Percentiles rank a stretch among this genome's conserved stretches.
These are phyloP conservation scores for Euphrasia confusa DNA, from an alignment of 257 asterid species.

Conservation along the genomic window DNA sequence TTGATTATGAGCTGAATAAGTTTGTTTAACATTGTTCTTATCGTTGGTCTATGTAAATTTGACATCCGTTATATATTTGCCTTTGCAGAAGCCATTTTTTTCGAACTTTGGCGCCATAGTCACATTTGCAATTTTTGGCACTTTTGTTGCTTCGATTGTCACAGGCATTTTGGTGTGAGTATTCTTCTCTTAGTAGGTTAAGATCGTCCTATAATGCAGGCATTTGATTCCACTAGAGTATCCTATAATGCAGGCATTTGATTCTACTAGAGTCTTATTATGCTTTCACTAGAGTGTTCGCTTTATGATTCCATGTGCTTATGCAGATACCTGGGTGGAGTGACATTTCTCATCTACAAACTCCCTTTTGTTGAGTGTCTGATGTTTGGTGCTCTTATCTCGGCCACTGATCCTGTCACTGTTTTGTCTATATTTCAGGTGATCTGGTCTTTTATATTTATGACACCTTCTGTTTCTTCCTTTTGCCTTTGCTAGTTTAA, in stretches of 20 bases:
- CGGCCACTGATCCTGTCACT: conserved; percentile 97
- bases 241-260: conserved; percentile 10
- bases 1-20: not conserved
- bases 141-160: conserved; percentile 82
- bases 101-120: conserved; percentile 97
- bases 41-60: not conserved
- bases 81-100: conserved; percentile 91
- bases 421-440: conserved; percentile 98
- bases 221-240: not conserved
- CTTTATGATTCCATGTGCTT: conserved; percentile 18
- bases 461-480: conserved; percentile 13
- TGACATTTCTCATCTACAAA: conserved; percentile 69
- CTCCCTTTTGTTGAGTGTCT: conserved; percentile 94
- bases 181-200: conserved; percentile 25
- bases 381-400: conserved; percentile 99
- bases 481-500: conserved; percentile 12
- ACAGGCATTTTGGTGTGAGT: conserved; percentile 96
- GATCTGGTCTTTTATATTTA: conserved; percentile 14
- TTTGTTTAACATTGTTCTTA: not conserved
- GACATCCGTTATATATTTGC: conserved; percentile 24
- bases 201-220: conserved; percentile 4
- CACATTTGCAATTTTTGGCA: conserved; percentile 84
- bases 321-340: conserved; percentile 89
- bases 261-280: not conserved
- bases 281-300: conserved; percentile 11